These are phyloP conservation scores for Botryotinia narcissicola DNA, from an alignment of 2,329 filamentous ascomycete genomes.

Conservation along the genomic window DNA sequence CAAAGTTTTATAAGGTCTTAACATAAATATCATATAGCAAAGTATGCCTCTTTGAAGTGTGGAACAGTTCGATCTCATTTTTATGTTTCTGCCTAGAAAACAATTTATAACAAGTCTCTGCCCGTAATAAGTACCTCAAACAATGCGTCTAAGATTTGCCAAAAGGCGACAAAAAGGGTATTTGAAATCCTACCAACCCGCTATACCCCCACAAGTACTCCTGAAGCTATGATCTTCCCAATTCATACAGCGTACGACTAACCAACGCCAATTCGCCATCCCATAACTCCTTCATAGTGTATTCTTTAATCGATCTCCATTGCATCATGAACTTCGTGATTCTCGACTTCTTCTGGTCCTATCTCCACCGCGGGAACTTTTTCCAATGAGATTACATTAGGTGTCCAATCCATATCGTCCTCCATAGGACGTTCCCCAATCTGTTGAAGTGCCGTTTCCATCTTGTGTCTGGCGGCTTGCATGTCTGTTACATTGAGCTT, in stretches of 20 bases:
- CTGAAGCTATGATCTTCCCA: not conserved
- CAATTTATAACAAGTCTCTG: not conserved
- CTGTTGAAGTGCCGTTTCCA: conserved; percentile 32
- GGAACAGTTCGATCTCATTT: not conserved
- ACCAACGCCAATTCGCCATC: not conserved
- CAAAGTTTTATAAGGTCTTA: not conserved
- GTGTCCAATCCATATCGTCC: conserved; percentile 39
- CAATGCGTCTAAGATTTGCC: not conserved
- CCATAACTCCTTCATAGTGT: not conserved
- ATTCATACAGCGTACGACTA: not conserved
- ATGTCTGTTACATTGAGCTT: conserved; percentile 21
- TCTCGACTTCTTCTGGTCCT: conserved; percentile 13
- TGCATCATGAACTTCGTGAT: conserved; percentile 25
- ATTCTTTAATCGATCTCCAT: conserved; percentile 33
- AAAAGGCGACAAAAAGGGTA: conserved; percentile 13
- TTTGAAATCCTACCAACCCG: conserved; percentile 8
- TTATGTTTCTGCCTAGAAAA: not conserved
- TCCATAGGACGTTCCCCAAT: conserved; percentile 36
- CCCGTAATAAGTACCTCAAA: not conserved
- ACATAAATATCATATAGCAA: not conserved
- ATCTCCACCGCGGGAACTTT: conserved; percentile 25
- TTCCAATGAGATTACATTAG: conserved; percentile 34
- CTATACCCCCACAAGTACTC: not conserved
- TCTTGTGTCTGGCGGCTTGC: conserved; percentile 26
- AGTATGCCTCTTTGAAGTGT: not conserved